Base-by-base conservation (phyloP, 768 basidiomycete species). In the Lactifluus subvellereus region DNA sequence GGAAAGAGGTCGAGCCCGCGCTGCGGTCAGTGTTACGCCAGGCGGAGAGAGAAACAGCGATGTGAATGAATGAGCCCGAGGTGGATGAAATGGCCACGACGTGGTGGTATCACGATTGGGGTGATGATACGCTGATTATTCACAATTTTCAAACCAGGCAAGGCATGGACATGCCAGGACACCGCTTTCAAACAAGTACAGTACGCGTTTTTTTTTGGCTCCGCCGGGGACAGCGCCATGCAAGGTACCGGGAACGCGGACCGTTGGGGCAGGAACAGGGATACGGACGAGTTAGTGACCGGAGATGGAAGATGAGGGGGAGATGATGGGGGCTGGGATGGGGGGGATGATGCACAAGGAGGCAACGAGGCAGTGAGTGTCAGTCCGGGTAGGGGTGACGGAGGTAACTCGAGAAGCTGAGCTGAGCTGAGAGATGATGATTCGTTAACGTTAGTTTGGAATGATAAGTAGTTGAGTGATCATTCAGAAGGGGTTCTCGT, bases 301-400 rank as follows among this genome's bases (percentile, higher is more conserved):
- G 22, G 33, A 38, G 47, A 38, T 27, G 38, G 8, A 14, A 9
- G 50, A 54, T 38, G 54, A 7, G 16, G 37, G 43, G 22, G 20
- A 22, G 38, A 57, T 30, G 62, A 57, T n/a, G 55, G 30, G n/a
- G 16, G 45, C 10, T 42, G 9, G n/a, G 55, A 32, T 45, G 54
- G n/a, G 43, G 27, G 16, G 42, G 18, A 38, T 40, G 57, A 54
- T 59, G 57, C 57, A 64, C 62, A 59, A 59, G 62, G 62, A 59
- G 51, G 63, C 58, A 64, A 64, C 54, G 63, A 64, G 63, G 63
- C 59, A 35, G 53, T n/a, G n/a, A n/a, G n/a, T n/a, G n/a, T 2
- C 38, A 27, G 27, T 2, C 27, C 27, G 27, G 27, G 27, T 18
- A 1, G 56, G 22, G 33, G 42, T 13, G 32, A 37, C 35, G 56